Base-by-base conservation (phyloP, 164 flowering plant genomes). In the Malania oleifera region DNA sequence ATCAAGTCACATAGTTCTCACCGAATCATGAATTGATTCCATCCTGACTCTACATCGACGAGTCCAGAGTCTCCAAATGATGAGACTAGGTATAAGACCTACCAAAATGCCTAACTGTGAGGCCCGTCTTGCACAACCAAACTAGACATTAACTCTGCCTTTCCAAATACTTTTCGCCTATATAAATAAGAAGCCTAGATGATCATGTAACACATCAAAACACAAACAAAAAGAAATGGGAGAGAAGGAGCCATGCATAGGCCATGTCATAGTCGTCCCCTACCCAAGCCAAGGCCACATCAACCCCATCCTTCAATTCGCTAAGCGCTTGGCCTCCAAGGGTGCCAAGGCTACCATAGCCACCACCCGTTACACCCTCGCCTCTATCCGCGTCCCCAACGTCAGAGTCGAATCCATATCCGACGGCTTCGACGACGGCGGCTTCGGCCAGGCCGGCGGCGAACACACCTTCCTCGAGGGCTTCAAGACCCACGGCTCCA, bases 261-360 rank as follows among this genome's bases (percentile, higher is more conserved):
- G 41, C 22, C 77, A 73, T 44, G 73, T 70, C 0, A 24, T 73
- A 1, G 44, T 66, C 37, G 27, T 73, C 22, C 66, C 77, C 11
- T 73, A 66, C 37, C 72, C 78, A 27, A 31, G 57, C 57, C 78
- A 74, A 65, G 78, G 78, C 60, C 78, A 74, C 60, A 64, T 74
- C 0, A 74, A 70, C 64, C 78, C 78, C 17, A 55, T 74, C 38
- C 74, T 70, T 57, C 74, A 74, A 43, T 70, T 74, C 38, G 59
- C 65, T 11, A 74, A 74, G 37, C 72, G 74, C 39, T 35, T 74
- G 22, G 68, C 57, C 35, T 60, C 75, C 11, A 75, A 71, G 19
- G 75, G 75, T 7, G 62, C 67, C 53, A 70, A 61, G 20, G 62
- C 67, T 59, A 74, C 78, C 23, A 2, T 74, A 0, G 78, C 72